Percentiles rank a stretch among this genome's conserved stretches.
phyloP scores from a whole-genome alignment of 176 grass and related monocot genomes.

The Musa itinerans region DNA sequence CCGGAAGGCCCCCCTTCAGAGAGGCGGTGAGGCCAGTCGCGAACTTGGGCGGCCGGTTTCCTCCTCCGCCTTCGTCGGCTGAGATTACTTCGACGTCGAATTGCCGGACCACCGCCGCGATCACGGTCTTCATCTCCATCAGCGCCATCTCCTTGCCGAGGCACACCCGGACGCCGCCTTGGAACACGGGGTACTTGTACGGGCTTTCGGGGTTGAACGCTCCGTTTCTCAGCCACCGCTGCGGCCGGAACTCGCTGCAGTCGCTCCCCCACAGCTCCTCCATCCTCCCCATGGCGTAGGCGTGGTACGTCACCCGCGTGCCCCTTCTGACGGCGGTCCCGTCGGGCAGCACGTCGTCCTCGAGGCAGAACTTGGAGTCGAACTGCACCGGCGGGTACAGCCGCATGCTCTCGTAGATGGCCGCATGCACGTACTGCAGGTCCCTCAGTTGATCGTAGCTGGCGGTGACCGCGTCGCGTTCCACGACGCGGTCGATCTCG shows the following conservation, averaged over 20 bases:
- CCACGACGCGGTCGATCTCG: slow-evolving; percentile 1
- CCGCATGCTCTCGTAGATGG: slow-evolving; percentile 11
- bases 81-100: slow-evolving; percentile 42
- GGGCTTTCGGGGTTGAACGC: background rate
- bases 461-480: background rate
- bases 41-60: slow-evolving; percentile 32
- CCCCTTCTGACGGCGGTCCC: background rate
- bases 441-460: background rate
- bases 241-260: background rate
- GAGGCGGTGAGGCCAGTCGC: slow-evolving; percentile 51
- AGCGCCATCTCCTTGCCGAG: slow-evolving; percentile 65
- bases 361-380: slow-evolving; percentile 12
- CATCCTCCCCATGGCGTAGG: slow-evolving; percentile 13
- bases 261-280: slow-evolving; percentile 3
- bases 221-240: background rate
- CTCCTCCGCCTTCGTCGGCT: slow-evolving; percentile 5
- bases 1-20: slow-evolving; percentile 43
- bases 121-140: slow-evolving; percentile 59
- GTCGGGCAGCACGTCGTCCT: slow-evolving; percentile 11
- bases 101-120: slow-evolving; percentile 31
- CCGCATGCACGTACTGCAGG: slow-evolving; percentile 4
- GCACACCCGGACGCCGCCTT: slow-evolving; percentile 57
- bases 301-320: slow-evolving; percentile 5
- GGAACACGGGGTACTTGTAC: slow-evolving; percentile 28
- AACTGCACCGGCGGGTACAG: slow-evolving; percentile 8